Evolutionary conservation across 2,329 filamentous ascomycete species (phyloP).

Genomic region (Alternaria ethzedia): DNA sequence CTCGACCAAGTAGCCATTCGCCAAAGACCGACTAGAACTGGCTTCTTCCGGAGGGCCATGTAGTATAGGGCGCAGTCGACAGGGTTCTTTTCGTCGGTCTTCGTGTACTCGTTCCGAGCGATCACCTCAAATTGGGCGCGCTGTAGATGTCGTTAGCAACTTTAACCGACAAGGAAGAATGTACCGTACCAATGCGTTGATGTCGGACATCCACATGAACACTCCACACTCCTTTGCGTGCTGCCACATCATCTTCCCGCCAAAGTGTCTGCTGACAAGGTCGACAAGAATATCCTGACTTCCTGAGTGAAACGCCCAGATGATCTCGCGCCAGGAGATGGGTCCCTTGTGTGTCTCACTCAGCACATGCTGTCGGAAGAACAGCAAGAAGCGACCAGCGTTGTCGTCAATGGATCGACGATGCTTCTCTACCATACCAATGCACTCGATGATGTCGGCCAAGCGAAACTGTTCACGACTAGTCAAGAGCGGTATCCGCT

Average conservation of each 20-base stretch:
- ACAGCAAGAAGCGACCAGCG: constrained; percentile 83
- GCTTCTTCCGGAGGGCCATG: constrained; percentile 87
- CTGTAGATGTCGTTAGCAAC: constrained; percentile 47
- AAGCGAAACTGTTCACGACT: constrained; percentile 86
- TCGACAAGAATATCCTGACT: constrained; percentile 91
- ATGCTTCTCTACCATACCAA: constrained; percentile 83
- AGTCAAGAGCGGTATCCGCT: constrained; percentile 80
- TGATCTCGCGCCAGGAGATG: constrained; percentile 76
- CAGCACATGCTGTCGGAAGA: constrained; percentile 81
- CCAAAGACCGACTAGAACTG: constrained; percentile 89
- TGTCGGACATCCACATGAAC: constrained; percentile 92
- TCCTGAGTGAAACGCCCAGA: constrained; percentile 82
- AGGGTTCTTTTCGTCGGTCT: constrained; percentile 84
- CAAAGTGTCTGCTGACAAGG: constrained; percentile 79
- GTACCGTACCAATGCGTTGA: constrained; percentile 71
- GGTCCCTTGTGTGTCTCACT: constrained; percentile 67
- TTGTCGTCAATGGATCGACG: constrained; percentile 90
- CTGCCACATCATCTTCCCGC: constrained; percentile 81
- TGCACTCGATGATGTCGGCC: constrained; percentile 83
- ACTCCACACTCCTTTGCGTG: constrained; percentile 85
- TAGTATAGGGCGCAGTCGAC: constrained; percentile 92
- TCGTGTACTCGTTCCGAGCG: constrained; percentile 91
- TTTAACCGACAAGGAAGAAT: not conserved
- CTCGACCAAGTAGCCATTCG: constrained; percentile 89
- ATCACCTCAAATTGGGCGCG: constrained; percentile 84